These are phyloP conservation scores for Hordeum marinum DNA, from an alignment of 176 grass and related monocot species.

Conservation along the genomic window DNA sequence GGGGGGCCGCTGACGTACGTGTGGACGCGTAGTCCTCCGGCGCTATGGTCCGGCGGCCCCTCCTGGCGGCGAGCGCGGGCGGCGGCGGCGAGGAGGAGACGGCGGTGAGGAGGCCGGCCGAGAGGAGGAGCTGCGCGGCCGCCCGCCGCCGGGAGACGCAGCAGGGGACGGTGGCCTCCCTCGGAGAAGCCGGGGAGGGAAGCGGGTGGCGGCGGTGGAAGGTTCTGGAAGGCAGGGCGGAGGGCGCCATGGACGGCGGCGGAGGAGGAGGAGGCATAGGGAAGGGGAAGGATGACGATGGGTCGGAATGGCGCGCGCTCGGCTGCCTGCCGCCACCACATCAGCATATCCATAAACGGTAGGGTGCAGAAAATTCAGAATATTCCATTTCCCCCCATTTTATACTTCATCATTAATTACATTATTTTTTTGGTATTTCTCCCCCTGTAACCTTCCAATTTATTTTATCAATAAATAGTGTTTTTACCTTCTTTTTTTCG, in stretches of 20 bases:
- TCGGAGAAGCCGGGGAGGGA: neutral
- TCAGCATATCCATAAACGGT: constrained; percentile 27
- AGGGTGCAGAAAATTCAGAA: neutral
- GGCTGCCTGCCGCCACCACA: neutral
- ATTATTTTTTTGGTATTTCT: too few relatives aligned
- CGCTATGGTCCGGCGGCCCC: constrained; percentile 39
- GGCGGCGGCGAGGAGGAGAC: constrained; percentile 6
- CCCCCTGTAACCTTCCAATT: too few relatives aligned
- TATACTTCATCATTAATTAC: neutral
- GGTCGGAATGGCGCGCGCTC: constrained; percentile 19
- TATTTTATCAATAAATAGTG: too few relatives aligned
- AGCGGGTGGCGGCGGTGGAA: neutral
- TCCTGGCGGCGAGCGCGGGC: constrained; percentile 39
- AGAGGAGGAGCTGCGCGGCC: constrained; percentile 40
- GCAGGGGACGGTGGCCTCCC: neutral
- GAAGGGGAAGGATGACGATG: neutral
- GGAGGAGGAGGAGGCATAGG: neutral
- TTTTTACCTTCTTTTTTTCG: too few relatives aligned
- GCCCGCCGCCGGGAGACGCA: constrained; percentile 35
- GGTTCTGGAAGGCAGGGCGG: constrained; percentile 30
- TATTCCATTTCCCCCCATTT: neutral
- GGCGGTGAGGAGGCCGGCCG: constrained; percentile 29
- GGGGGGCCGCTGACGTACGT: constrained; percentile 18
- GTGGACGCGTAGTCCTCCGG: constrained; percentile 44
- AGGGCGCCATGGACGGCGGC: constrained; percentile 24